phyloP scores from a whole-genome alignment of 1,139 yeast genomes.

The Scheffersomyces titani region DNA sequence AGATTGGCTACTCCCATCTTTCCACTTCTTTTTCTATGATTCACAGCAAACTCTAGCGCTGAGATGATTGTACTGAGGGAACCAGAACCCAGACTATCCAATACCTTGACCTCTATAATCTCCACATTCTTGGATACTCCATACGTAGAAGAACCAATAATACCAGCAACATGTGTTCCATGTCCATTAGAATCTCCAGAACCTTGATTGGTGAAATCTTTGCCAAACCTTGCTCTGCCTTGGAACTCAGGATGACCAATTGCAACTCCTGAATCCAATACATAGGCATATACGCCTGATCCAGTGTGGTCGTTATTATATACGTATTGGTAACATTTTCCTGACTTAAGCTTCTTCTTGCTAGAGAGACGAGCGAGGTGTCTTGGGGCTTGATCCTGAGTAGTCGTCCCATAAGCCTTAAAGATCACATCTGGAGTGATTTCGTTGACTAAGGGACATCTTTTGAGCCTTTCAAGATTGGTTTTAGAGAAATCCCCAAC shows the following conservation, averaged over 20 bases:
- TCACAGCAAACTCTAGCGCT: slow-evolving; percentile 72
- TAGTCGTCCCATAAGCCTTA: slow-evolving; percentile 42
- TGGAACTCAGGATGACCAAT: slow-evolving; percentile 64
- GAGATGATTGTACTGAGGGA: slow-evolving; percentile 64
- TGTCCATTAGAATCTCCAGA: slow-evolving; percentile 70
- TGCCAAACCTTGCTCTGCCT: slow-evolving; percentile 59
- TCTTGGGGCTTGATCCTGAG: slow-evolving; percentile 60
- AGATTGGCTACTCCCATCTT: slow-evolving; percentile 71
- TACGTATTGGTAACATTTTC: slow-evolving; percentile 31
- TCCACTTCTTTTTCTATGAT: slow-evolving; percentile 48
- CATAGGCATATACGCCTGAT: slow-evolving; percentile 64
- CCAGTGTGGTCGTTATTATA: slow-evolving; percentile 51
- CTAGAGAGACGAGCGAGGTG: slow-evolving; percentile 70
- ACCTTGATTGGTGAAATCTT: slow-evolving; percentile 65
- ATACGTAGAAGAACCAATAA: slow-evolving; percentile 73
- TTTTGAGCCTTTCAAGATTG: slow-evolving; percentile 46
- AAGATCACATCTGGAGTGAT: slow-evolving; percentile 60
- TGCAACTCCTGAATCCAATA: slow-evolving; percentile 78
- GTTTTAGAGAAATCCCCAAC: slow-evolving; percentile 57
- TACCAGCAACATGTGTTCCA: slow-evolving; percentile 89
- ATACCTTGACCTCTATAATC: slow-evolving; percentile 70
- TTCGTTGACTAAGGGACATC: slow-evolving; percentile 54
- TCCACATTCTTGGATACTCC: slow-evolving; percentile 77
- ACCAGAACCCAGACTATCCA: slow-evolving; percentile 67
- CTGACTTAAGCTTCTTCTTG: slow-evolving; percentile 30